phyloP scores from a whole-genome alignment of 768 basidiomycete genomes.

The Naganishia antarctica region DNA sequence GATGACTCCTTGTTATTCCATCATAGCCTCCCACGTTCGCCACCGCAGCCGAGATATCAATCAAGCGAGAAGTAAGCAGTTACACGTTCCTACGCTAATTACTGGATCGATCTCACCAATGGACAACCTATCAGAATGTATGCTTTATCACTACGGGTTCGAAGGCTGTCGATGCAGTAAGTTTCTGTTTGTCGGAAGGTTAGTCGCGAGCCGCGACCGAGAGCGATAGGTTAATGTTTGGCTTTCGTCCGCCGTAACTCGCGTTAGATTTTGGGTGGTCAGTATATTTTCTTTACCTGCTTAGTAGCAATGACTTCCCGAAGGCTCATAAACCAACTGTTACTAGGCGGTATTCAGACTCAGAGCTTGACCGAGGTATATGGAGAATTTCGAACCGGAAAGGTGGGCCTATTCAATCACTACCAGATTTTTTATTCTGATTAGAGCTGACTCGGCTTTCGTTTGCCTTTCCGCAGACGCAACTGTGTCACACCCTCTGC shows the following conservation, averaged over 20 bases:
- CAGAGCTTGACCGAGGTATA: constrained; percentile 96
- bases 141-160: constrained; percentile 84
- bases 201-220: not conserved
- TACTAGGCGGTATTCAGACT: constrained; percentile 75
- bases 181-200: constrained; percentile 31
- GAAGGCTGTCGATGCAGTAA: constrained; percentile 78
- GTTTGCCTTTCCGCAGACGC: constrained; percentile 81
- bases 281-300: not conserved
- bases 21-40: constrained; percentile 80
- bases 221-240: not conserved
- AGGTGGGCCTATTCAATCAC: constrained; percentile 33
- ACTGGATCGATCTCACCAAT: too few species aligned
- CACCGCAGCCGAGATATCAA: constrained; percentile 81
- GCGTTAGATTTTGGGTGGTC: constrained; percentile 1
- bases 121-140: constrained; percentile 60
- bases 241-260: not conserved
- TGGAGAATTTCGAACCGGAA: constrained; percentile 88
- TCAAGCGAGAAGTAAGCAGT: constrained; percentile 53
- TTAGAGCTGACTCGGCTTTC: not conserved
- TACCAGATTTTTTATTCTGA: not conserved
- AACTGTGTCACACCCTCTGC: constrained; percentile 91
- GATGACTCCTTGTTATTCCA: not conserved
- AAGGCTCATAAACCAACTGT: not conserved
- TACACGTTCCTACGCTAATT: too few species aligned
- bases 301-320: too few species aligned